Evolutionary conservation across 805 yeast genomes (phyloP), one percentile per base, ranked within the genome.

Genomic region (Yarrowia sp.): DNA sequence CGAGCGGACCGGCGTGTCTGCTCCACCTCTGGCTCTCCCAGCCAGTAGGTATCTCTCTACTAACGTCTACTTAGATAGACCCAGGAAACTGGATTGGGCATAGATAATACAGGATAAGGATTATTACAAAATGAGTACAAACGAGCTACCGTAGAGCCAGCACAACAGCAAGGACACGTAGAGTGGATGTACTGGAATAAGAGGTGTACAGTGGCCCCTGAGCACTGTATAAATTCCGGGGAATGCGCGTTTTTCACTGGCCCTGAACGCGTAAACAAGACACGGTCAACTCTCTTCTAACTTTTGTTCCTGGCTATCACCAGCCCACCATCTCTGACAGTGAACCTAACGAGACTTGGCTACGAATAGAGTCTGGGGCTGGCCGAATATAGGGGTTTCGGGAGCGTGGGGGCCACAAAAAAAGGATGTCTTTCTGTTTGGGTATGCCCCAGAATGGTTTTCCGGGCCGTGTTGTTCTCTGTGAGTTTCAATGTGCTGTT

Each of bases 1-100:
- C 15, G 87, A 84, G 15, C 81, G 84, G 69, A 77, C 81, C 15
- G 79, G 80, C 36, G 76, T 76, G 36, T 80, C 81, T 67, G 80
- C 77, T 38, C 46, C 61, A n/a, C 43, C 50, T 19, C 30, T 24
- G 30, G 30, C 49, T 69, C n/a, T n/a, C 30, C 79, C 77, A 15
- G 74, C 78, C 30, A 24, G 30, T 7, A 24, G 60, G 44, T 53
- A 53, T 39, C 56, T 50, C 55, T 36, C 58, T 53, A 53, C 60
- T 53, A 55, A 55, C 61, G 61, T 55, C 61, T 55, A 55, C 61
- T 39, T 55, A 55, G 61, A 55, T 55, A 55, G 61, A 55, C 61
- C 60, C 60, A 55, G 61, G 58, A 36, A 52, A 38, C 58, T 55
- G 61, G 61, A 39, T 40, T 39, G 61, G 61, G 61, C 61, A 55